Evolutionary conservation across 331 rosid genomes (phyloP).

Genomic region (Pyrus hybrid): DNA sequence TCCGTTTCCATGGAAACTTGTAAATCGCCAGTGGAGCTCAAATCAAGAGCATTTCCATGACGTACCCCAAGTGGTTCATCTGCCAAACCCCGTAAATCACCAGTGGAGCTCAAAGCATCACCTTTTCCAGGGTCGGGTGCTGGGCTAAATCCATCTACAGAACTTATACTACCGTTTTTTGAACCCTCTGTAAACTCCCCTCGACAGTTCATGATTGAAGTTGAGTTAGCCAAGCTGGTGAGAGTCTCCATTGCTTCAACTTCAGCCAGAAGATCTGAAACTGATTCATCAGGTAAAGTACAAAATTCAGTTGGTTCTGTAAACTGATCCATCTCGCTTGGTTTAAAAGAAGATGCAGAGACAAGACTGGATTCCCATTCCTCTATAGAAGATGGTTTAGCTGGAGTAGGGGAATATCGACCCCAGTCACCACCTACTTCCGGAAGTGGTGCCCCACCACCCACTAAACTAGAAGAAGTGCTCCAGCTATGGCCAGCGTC

Average conservation of each 20-base stretch:
- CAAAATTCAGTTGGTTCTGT: conserved; percentile 60
- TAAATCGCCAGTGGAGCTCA: conserved; percentile 66
- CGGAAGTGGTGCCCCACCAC: conserved; percentile 22
- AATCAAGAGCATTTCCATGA: conserved; percentile 34
- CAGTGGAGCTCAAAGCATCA: conserved; percentile 70
- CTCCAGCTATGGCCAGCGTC: conserved; percentile 52
- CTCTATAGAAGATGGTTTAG: conserved; percentile 36
- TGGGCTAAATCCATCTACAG: conserved; percentile 60
- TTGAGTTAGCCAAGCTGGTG: conserved; percentile 71
- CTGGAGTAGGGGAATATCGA: neutral
- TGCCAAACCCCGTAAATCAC: conserved; percentile 47
- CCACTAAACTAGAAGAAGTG: conserved; percentile 46
- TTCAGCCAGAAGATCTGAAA: conserved; percentile 96
- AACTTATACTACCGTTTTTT: conserved; percentile 57
- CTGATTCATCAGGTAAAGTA: conserved; percentile 66
- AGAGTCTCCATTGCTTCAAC: conserved; percentile 96
- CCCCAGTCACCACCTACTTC: conserved; percentile 35
- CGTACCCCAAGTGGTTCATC: conserved; percentile 32
- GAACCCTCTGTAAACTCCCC: conserved; percentile 57
- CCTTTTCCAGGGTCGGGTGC: conserved; percentile 71
- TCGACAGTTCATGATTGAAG: conserved; percentile 54
- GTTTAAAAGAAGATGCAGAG: conserved; percentile 42
- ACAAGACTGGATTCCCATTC: conserved; percentile 54
- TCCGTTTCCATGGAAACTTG: conserved; percentile 44
- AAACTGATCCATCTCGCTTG: conserved; percentile 19